Evolutionary conservation across 352 stramenopile genomes (phyloP).

Genomic region (Globisporangium heterothallicum): DNA sequence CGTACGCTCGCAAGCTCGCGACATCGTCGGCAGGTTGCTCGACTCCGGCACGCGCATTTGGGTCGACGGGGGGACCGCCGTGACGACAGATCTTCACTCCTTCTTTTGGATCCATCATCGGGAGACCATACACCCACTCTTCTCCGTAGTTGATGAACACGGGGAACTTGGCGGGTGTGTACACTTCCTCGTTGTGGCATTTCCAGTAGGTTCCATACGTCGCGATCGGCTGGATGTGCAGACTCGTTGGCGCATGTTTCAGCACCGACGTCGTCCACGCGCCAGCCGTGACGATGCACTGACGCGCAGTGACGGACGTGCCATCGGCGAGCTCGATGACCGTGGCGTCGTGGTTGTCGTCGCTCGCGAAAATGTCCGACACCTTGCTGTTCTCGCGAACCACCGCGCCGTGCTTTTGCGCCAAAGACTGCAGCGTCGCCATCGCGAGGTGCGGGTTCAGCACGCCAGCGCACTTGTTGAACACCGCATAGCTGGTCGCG

Average conservation of each 20-base stretch:
- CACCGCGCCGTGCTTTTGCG: constrained; percentile 24
- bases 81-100: constrained; percentile 80
- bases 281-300: constrained; percentile 59
- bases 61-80: constrained; percentile 36
- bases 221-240: constrained; percentile 52
- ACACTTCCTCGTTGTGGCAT: constrained; percentile 32
- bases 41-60: constrained; percentile 32
- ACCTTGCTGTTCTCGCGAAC: constrained; percentile 36
- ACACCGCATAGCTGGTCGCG: constrained; percentile 35
- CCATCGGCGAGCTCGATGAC: constrained; percentile 29
- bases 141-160: constrained; percentile 66
- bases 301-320: constrained; percentile 14
- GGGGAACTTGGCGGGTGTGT: constrained; percentile 40
- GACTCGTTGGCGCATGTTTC: constrained; percentile 12
- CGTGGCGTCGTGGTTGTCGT: constrained; percentile 18
- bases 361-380: constrained; percentile 15
- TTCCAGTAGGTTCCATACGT: constrained; percentile 69
- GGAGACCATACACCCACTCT: constrained; percentile 47
- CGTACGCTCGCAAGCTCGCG: constrained; percentile 25
- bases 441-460: constrained; percentile 53
- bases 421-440: constrained; percentile 41
- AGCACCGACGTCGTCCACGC: constrained; percentile 43
- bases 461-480: constrained; percentile 37
- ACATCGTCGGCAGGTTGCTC: constrained; percentile 23
- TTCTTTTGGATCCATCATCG: constrained; percentile 30